These are phyloP conservation scores for Schizochytrium sp. DNA, from an alignment of 108 stramenopile genomes.

Conservation along the genomic window DNA sequence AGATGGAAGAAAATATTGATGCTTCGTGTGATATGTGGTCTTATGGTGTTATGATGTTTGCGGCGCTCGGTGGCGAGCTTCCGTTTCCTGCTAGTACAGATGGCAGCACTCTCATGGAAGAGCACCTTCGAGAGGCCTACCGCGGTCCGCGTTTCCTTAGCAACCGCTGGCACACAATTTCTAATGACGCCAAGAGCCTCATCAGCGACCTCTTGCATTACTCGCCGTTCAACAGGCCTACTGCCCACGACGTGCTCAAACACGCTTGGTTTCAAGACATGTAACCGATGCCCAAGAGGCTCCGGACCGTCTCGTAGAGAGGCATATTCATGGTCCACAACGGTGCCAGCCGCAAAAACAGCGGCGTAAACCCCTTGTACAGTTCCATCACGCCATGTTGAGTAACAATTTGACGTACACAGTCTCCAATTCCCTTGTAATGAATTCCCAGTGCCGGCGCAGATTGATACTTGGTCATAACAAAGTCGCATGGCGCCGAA, in stretches of 20 bases:
- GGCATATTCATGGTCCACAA: constrained; percentile 56
- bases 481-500: constrained; percentile 57
- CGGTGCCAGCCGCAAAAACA: constrained; percentile 43
- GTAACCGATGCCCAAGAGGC: constrained; percentile 28
- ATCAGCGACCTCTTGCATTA: constrained; percentile 55
- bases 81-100: constrained; percentile 58
- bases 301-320: constrained; percentile 23
- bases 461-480: constrained; percentile 50
- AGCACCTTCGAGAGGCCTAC: constrained; percentile 22
- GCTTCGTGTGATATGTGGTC: constrained; percentile 33
- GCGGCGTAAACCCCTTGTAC: constrained; percentile 8
- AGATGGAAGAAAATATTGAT: not conserved
- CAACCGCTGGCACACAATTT: constrained; percentile 2
- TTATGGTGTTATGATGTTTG: constrained; percentile 36
- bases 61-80: constrained; percentile 18
- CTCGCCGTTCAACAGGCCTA: not conserved
- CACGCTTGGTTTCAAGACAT: not conserved
- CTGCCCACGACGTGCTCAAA: not conserved
- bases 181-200: not conserved
- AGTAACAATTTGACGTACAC: constrained; percentile 7
- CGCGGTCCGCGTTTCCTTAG: constrained; percentile 35
- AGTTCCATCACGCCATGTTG: constrained; percentile 14
- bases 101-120: constrained; percentile 37
- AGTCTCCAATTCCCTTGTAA: constrained; percentile 30
- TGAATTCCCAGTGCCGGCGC: constrained; percentile 22